Evolutionary conservation across 495 filamentous ascomycete species (phyloP).

Genomic region (Cryomyces minteri): DNA sequence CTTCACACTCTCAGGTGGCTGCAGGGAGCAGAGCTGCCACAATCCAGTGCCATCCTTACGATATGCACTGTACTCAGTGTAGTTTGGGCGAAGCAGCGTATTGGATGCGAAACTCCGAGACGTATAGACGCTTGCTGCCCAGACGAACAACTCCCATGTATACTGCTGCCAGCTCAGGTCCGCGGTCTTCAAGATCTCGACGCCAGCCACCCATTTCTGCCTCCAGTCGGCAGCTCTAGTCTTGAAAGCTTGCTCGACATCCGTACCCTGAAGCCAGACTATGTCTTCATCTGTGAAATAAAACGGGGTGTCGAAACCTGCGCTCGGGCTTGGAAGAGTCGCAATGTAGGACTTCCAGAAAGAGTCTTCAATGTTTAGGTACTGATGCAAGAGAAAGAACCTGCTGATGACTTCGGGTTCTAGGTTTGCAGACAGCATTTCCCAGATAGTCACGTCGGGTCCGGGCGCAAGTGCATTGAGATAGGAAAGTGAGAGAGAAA

Average conservation of each 20-base stretch:
- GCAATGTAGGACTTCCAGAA: slow-evolving; percentile 47
- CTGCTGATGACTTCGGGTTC: no score
- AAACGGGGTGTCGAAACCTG: slow-evolving; percentile 33
- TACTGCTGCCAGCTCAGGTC: slow-evolving; percentile 19
- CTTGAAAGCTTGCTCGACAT: slow-evolving; percentile 30
- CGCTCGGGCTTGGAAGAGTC: slow-evolving; percentile 30
- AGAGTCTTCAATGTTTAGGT: slow-evolving; percentile 25
- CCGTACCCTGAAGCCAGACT: slow-evolving; percentile 39
- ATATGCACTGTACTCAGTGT: no score
- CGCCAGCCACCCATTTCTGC: slow-evolving; percentile 28
- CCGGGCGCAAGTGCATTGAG: no score
- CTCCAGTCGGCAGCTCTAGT: slow-evolving; percentile 26
- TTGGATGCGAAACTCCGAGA: slow-evolving; percentile 34
- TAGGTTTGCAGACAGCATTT: no score
- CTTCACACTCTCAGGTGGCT: slow-evolving; percentile 22
- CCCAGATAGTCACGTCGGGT: no score
- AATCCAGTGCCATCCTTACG: no score
- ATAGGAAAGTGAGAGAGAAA: no score
- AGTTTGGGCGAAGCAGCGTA: no score
- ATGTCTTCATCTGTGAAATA: slow-evolving; percentile 39
- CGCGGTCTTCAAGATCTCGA: slow-evolving; percentile 18
- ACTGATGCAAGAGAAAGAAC: slow-evolving; percentile 42
- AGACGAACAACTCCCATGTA: slow-evolving; percentile 37
- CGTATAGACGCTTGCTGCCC: slow-evolving; percentile 44
- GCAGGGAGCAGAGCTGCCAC: slow-evolving; percentile 3